Percentiles rank a stretch among this genome's conserved stretches.
Evolutionary conservation across 2,329 filamentous ascomycete species (phyloP).

Genomic region (Penicillium occitanis): DNA sequence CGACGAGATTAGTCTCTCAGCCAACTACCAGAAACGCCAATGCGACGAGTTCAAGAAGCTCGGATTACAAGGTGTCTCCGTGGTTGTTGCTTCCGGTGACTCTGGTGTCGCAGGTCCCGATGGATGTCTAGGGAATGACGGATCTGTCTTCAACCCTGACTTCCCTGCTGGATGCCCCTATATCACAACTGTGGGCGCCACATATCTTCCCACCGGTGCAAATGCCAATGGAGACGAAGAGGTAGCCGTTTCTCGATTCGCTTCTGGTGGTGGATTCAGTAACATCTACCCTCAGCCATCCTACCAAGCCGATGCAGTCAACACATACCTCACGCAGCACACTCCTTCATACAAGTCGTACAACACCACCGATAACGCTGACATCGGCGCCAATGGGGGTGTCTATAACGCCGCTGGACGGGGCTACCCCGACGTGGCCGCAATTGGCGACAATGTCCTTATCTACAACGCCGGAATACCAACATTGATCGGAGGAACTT

Average conservation of each 20-base stretch:
- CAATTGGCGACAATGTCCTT: slow-evolving; percentile 47
- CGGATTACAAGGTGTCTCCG: slow-evolving; percentile 37
- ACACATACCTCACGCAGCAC: slow-evolving; percentile 42
- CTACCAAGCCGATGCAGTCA: slow-evolving; percentile 45
- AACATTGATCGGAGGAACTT: slow-evolving; percentile 30
- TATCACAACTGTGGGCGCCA: slow-evolving; percentile 49
- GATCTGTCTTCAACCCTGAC: slow-evolving; percentile 50
- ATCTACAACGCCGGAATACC: slow-evolving; percentile 31
- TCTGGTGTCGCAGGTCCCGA: slow-evolving; percentile 34
- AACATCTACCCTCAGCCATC: slow-evolving; percentile 47
- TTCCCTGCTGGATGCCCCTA: slow-evolving; percentile 55
- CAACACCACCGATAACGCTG: slow-evolving; percentile 33
- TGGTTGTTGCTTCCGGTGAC: slow-evolving; percentile 35
- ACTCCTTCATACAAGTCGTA: slow-evolving; percentile 33
- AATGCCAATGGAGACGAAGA: slow-evolving; percentile 31
- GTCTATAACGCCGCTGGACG: slow-evolving; percentile 54
- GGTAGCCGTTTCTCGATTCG: slow-evolving; percentile 35
- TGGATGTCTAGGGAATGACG: slow-evolving; percentile 35
- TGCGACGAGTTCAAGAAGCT: slow-evolving; percentile 54
- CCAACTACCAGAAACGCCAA: slow-evolving; percentile 53
- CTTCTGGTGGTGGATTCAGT: slow-evolving; percentile 49
- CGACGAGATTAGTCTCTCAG: slow-evolving; percentile 56
- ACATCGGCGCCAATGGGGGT: slow-evolving; percentile 39
- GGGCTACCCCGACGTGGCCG: slow-evolving; percentile 62
- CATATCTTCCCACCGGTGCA: slow-evolving; percentile 34